These are phyloP conservation scores for Pyrus pyrifolia DNA, from an alignment of 306 rosid genomes.

Conservation along the genomic window DNA sequence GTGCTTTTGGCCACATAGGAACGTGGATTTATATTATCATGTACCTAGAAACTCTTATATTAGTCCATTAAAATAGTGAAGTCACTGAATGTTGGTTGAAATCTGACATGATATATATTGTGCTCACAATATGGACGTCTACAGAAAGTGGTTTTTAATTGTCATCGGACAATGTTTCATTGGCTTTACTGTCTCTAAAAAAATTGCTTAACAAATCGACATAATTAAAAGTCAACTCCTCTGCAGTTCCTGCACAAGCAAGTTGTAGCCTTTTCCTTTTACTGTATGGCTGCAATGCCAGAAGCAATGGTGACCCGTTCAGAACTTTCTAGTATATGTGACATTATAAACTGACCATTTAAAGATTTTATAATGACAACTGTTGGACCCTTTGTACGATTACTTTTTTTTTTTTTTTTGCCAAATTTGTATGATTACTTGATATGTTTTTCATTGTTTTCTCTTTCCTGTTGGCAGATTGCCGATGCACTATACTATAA, in stretches of 20 bases:
- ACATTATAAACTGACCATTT: background rate
- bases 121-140: background rate
- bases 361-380: background rate
- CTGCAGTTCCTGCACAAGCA: background rate
- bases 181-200: background rate
- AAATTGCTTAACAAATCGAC: background rate
- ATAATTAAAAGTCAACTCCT: background rate
- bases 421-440: background rate
- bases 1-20: background rate
- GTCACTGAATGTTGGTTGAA: background rate
- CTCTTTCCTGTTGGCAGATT: conserved; percentile 37
- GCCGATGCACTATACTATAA: conserved; percentile 93
- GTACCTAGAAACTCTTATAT: background rate
- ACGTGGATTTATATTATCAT: background rate
- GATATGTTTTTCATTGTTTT: background rate
- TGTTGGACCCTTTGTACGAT: background rate
- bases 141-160: background rate
- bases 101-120: background rate
- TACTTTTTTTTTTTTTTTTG: background rate
- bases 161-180: background rate
- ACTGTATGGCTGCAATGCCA: background rate
- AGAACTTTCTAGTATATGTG: background rate
- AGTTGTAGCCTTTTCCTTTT: background rate
- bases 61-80: background rate
- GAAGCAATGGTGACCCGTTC: background rate